Base-by-base conservation (phyloP, 2,329 filamentous ascomycete species). In the Cytospora schulzeri region DNA sequence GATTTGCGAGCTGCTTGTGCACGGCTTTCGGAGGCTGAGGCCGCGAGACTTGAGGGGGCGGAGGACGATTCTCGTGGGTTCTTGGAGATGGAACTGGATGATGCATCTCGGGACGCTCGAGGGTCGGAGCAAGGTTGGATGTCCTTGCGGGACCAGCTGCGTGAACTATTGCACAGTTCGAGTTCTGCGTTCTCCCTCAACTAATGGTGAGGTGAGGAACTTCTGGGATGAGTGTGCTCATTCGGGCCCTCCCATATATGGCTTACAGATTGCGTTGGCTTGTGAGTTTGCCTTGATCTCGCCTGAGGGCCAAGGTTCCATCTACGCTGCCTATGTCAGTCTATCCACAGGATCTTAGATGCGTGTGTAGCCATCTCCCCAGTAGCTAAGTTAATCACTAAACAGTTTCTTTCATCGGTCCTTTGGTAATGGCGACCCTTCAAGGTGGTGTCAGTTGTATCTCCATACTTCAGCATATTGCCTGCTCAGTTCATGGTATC, bases 1-100 rank as follows among this genome's bases (percentile, higher is more conserved):
- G 91, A 96, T 74, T 79, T 98, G 2, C 85, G 89, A 7, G 83
- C 86, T 33, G 85, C 88, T 24, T 97, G 91, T 75, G 86, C 90
- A 5, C 83, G 81, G 53, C 78, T 96, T 68, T 87, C 88, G 0
- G 77, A 80, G 0, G 78, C 80, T 4, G 92, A 97, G 71, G 81
- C 82, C 60, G 75, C 77, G n/a, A 84, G 85, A 45, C 79, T 97
- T n/a, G 82, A 88, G 69, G 78, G 85, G 68, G 92, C 93, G 28
- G 87, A 91, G 71, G 71, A 67, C 14, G 78, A 85, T 53, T 85
- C 86, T n/a, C 82, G 88, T 54, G 73, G 73, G 7, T 90, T 91
- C 68, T 72, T 91, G 3, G 76, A 77, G 62, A 71, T 76, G 65
- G 77, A 81, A 45, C 57, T 64, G 50, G 38, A 57, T 41, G n/a